Evolutionary conservation across 495 filamentous ascomycete genomes (phyloP).

Genomic region (Aspergillus nanangensis): DNA sequence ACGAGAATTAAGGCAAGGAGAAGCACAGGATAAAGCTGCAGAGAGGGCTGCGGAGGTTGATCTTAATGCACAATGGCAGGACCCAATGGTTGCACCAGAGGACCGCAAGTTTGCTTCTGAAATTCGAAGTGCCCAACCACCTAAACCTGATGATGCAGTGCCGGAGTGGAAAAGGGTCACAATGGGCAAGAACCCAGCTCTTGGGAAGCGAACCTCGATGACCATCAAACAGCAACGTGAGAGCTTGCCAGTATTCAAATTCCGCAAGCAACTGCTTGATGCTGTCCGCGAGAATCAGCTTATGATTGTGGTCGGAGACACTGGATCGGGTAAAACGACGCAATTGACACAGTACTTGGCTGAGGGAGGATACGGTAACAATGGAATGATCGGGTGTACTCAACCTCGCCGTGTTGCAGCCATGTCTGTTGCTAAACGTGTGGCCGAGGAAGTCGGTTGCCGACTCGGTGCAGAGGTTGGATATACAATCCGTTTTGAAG

Average conservation of each 20-base stretch:
- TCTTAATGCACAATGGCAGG: slow-evolving; percentile 88
- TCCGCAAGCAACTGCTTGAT: slow-evolving; percentile 81
- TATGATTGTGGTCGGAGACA: slow-evolving; percentile 95
- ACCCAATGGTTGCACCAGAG: slow-evolving; percentile 87
- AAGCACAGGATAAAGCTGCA: slow-evolving; percentile 76
- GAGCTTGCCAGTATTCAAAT: slow-evolving; percentile 84
- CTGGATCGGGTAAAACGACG: slow-evolving; percentile 95
- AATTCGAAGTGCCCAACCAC: slow-evolving; percentile 54
- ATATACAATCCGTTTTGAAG: slow-evolving; percentile 97
- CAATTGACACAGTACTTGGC: slow-evolving; percentile 94
- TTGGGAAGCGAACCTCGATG: slow-evolving; percentile 86
- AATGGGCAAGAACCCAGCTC: slow-evolving; percentile 73
- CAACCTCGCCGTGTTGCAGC: slow-evolving; percentile 96
- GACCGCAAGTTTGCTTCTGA: slow-evolving; percentile 84
- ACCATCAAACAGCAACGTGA: slow-evolving; percentile 94
- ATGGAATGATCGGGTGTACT: slow-evolving; percentile 94
- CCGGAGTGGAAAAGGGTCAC: slow-evolving; percentile 92
- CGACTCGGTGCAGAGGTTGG: slow-evolving; percentile 88
- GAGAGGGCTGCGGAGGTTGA: slow-evolving; percentile 78
- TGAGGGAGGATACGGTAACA: slow-evolving; percentile 83
- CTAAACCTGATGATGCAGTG: slow-evolving; percentile 58
- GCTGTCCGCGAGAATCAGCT: slow-evolving; percentile 86
- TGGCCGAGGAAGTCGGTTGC: slow-evolving; percentile 94
- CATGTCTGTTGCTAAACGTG: slow-evolving; percentile 95
- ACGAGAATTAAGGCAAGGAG: slow-evolving; percentile 81